phyloP scores from a whole-genome alignment of 2,329 filamentous ascomycete genomes.

The Ophiostoma tasmaniense region DNA sequence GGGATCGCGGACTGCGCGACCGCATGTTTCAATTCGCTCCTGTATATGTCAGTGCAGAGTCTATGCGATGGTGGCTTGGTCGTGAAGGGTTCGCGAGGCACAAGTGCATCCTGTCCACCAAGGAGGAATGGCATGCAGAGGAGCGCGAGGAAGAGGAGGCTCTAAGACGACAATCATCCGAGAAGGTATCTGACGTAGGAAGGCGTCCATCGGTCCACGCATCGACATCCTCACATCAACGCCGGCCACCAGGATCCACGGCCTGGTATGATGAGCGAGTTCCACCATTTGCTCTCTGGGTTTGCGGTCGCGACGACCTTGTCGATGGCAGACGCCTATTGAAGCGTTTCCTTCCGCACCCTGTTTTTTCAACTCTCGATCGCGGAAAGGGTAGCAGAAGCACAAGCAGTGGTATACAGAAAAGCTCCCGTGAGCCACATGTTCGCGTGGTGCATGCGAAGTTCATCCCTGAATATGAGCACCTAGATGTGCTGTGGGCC shows the following conservation, averaged over 20 bases:
- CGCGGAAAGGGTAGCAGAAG: conserved; percentile 7
- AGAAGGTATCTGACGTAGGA: background rate
- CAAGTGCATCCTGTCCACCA: conserved; percentile 77
- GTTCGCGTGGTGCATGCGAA: conserved; percentile 74
- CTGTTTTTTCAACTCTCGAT: conserved; percentile 23
- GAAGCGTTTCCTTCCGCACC: conserved; percentile 54
- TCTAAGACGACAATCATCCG: background rate
- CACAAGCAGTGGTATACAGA: conserved; percentile 9
- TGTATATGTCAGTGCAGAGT: conserved; percentile 80
- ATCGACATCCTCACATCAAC: conserved; percentile 25
- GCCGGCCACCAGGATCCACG: conserved; percentile 40
- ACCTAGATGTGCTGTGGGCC: conserved; percentile 91
- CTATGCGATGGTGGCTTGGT: conserved; percentile 94
- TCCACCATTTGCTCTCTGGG: conserved; percentile 82
- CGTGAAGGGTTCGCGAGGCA: conserved; percentile 70
- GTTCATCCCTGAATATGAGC: conserved; percentile 80
- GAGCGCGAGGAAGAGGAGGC: conserved; percentile 31
- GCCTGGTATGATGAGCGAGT: conserved; percentile 77
- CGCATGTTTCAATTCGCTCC: conserved; percentile 90
- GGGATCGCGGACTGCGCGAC: conserved; percentile 70
- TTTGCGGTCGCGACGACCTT: conserved; percentile 72
- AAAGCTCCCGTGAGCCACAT: conserved; percentile 63
- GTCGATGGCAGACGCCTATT: conserved; percentile 74
- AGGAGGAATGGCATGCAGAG: conserved; percentile 57
- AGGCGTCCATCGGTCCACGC: background rate